Evolutionary conservation across 306 rosid genomes (phyloP).

Genomic region (Malus sylvestris): DNA sequence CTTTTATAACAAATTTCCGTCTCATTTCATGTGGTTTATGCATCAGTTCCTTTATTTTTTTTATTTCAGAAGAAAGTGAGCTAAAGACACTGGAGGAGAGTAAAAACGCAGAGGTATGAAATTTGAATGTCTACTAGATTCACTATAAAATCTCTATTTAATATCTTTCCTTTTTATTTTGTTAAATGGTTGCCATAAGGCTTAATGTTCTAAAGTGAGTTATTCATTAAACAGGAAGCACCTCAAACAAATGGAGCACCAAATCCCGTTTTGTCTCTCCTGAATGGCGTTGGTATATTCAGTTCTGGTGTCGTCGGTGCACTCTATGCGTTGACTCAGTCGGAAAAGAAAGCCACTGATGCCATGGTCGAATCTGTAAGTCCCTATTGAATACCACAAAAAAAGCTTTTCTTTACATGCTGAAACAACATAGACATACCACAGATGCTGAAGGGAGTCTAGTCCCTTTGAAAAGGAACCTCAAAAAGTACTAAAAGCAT

Average conservation of each 20-base stretch:
- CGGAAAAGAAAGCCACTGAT: slow-evolving; percentile 43
- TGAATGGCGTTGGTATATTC: slow-evolving; percentile 59
- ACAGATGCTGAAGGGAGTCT: background rate
- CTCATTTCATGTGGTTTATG: background rate
- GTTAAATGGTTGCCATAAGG: slow-evolving; percentile 1
- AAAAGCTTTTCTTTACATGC: slow-evolving; percentile 5
- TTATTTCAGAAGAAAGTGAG: slow-evolving; percentile 49
- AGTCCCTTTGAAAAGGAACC: background rate
- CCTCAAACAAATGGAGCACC: slow-evolving; percentile 28
- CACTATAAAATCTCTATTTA: slow-evolving; percentile 12
- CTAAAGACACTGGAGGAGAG: slow-evolving; percentile 30
- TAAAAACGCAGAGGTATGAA: slow-evolving; percentile 48
- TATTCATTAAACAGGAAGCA: slow-evolving; percentile 38
- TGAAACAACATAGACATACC: slow-evolving; percentile 4
- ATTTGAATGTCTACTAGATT: slow-evolving; percentile 25
- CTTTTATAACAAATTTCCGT: background rate
- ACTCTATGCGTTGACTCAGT: slow-evolving; percentile 48
- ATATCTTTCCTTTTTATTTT: slow-evolving; percentile 7
- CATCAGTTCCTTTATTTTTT: background rate
- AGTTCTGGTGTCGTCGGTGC: slow-evolving; percentile 71
- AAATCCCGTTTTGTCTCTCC: slow-evolving; percentile 36
- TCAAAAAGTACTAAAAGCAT: background rate
- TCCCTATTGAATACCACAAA: slow-evolving; percentile 3
- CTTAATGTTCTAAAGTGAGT: slow-evolving; percentile 19
- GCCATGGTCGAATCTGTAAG: slow-evolving; percentile 72